Evolutionary conservation across 192 early-diverging fungal genomes (phyloP).

Genomic region (Backusella tuberculispora): DNA sequence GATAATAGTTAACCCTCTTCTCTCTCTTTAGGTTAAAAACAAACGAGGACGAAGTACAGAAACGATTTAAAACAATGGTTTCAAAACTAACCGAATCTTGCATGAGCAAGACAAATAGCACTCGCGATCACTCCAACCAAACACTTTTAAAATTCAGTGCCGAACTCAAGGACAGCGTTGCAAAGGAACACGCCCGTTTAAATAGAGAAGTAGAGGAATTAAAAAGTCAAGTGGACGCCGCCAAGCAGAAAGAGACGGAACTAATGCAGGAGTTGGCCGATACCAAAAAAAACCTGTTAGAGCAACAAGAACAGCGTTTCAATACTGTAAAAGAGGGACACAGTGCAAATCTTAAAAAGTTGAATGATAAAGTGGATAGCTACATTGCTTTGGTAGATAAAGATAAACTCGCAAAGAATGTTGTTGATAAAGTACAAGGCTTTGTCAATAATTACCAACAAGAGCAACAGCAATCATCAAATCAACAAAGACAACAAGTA

Average conservation of each 20-base stretch:
- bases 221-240: neutral
- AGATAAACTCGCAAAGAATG: neutral
- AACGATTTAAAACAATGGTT: neutral
- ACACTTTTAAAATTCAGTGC: neutral
- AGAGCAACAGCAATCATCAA: neutral
- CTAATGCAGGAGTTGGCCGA: neutral
- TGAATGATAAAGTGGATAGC: slow-evolving; percentile 2
- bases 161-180: neutral
- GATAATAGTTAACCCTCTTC: too few species aligned
- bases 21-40: neutral
- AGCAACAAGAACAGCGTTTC: neutral
- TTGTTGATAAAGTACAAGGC: neutral
- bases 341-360: neutral
- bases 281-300: neutral
- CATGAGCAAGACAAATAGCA: neutral
- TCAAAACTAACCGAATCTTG: neutral
- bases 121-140: neutral
- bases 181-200: neutral
- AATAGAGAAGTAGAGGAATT: neutral
- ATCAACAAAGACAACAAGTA: neutral
- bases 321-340: neutral
- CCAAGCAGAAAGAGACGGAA: neutral
- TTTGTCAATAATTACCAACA: neutral
- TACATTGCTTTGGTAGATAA: neutral
- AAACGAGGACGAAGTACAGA: neutral